Percentiles rank a stretch among this genome's conserved stretches.
These are phyloP conservation scores for Apodospora peruviana DNA, from an alignment of 495 filamentous ascomycete species.

Conservation along the genomic window DNA sequence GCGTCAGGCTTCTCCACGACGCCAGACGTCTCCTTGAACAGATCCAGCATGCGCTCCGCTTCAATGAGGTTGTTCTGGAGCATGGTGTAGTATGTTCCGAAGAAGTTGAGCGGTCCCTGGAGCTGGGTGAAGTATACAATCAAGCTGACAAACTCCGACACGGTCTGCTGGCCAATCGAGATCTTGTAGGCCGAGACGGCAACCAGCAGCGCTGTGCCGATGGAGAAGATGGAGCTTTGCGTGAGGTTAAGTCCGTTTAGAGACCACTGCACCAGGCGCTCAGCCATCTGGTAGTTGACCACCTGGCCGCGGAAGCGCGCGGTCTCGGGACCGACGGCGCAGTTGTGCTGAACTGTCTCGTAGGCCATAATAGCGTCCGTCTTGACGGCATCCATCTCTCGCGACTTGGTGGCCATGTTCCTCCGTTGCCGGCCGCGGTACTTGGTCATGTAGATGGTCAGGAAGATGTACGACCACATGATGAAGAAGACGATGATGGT, in stretches of 20 bases:
- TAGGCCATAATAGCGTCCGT: conserved; percentile 95
- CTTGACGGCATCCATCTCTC: conserved; percentile 92
- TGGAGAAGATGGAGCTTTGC: conserved; percentile 79
- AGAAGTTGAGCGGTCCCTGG: conserved; percentile 91
- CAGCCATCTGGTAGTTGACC: conserved; percentile 68
- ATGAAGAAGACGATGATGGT: conserved; percentile 82
- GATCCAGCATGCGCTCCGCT: conserved; percentile 81
- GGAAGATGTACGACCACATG: conserved; percentile 85
- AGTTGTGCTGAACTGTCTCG: conserved; percentile 97
- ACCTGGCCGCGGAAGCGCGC: conserved; percentile 72
- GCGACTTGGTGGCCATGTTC: conserved; percentile 81
- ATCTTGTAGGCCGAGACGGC: conserved; percentile 88
- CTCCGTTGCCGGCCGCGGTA: conserved; percentile 80
- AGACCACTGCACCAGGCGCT: conserved; percentile 75
- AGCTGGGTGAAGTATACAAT: conserved; percentile 90
- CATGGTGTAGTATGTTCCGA: conserved; percentile 90
- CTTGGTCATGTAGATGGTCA: conserved; percentile 90
- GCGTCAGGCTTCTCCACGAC: conserved; percentile 60
- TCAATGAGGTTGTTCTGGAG: conserved; percentile 93
- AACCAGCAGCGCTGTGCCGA: conserved; percentile 74
- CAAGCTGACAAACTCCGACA: conserved; percentile 75
- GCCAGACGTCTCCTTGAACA: conserved; percentile 85
- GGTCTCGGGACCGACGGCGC: conserved; percentile 87
- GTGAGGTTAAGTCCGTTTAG: conserved; percentile 84
- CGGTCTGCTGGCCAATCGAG: conserved; percentile 58